Base-by-base conservation (phyloP, 2,329 filamentous ascomycete genomes). In the Pyrenochaeta sp. region DNA sequence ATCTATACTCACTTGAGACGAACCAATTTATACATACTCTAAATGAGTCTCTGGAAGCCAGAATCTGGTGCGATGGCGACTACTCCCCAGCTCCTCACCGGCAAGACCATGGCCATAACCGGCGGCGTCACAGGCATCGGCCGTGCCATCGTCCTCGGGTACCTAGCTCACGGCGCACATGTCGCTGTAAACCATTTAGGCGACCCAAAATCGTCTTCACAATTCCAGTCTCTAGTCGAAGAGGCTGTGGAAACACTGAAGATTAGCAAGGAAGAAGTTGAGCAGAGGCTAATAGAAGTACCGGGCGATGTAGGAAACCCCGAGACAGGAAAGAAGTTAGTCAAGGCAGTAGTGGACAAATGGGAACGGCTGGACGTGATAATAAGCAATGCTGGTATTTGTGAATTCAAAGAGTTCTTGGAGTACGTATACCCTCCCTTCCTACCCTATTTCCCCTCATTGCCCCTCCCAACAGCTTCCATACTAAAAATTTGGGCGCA, bases 71-170 rank as follows among this genome's bases (percentile, higher is more conserved):
- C 54, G 24, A 59, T 61, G 50, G 46, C 54, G 22, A 59, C 61
- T 36, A 59, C 61, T 36, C 60, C 72, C 28, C 66, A 77, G 54
- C 84, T 95, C 66, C 87, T 96, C 56, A 74, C 80, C 53, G 87
- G 86, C 76, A 96, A 96, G 78, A 90, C 89, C 12, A 91, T 91
- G 78, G 90, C 92, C 74, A 92, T 97, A 71, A 96, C 92, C 0
- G 92, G 93, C 64, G 92, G 91, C 56, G 90, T 90, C 3, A 96
- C 92, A 1, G 92, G 92, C 54, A 96, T 96, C 69, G 93, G 93
- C 51, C 86, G 91, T 64, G 93, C 92, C 66, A 96, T 96, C 62
- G 88, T 90, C 42, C 84, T 96, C 50, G 89, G 89, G 69, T 96
- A 91, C 75, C 81, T 94, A 51, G 83, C 84, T 4, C 91, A 96